These are phyloP conservation scores for Sporothrix globosa DNA, from an alignment of 2,329 filamentous ascomycete genomes.

Conservation along the genomic window DNA sequence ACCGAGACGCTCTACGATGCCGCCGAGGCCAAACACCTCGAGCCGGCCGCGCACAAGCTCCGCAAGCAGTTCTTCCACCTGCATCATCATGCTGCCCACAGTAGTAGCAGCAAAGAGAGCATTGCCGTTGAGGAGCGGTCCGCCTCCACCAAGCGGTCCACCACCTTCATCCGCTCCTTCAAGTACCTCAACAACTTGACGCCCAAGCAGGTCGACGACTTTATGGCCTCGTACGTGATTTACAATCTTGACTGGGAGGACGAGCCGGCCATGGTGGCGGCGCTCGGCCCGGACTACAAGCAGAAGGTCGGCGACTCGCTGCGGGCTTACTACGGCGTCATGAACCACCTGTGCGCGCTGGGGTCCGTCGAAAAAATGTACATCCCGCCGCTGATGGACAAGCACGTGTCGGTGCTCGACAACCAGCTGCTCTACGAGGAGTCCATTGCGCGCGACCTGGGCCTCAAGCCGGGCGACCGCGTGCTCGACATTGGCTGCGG, in stretches of 20 bases:
- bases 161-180: slow-evolving; percentile 55
- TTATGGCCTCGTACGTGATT: slow-evolving; percentile 60
- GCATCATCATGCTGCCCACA: background rate
- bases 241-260: slow-evolving; percentile 60
- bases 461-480: slow-evolving; percentile 49
- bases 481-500: slow-evolving; percentile 59
- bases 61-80: slow-evolving; percentile 30
- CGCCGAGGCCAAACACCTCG: slow-evolving; percentile 38
- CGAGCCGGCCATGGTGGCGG: slow-evolving; percentile 52
- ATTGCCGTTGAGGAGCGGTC: slow-evolving; percentile 47
- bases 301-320: slow-evolving; percentile 56
- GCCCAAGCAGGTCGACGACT: slow-evolving; percentile 57
- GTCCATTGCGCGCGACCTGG: slow-evolving; percentile 53
- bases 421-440: slow-evolving; percentile 59
- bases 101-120: slow-evolving; percentile 22
- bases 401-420: slow-evolving; percentile 52
- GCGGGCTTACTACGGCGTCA: slow-evolving; percentile 56
- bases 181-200: slow-evolving; percentile 54
- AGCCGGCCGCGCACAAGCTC: slow-evolving; percentile 31
- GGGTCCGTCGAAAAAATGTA: slow-evolving; percentile 64
- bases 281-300: slow-evolving; percentile 54
- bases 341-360: slow-evolving; percentile 59
- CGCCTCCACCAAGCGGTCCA: slow-evolving; percentile 53
- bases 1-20: slow-evolving; percentile 44
- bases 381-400: slow-evolving; percentile 58